Conservation (phyloP, 2,329 filamentous ascomycete species). For the Chaetomium olivaceum region DNA sequence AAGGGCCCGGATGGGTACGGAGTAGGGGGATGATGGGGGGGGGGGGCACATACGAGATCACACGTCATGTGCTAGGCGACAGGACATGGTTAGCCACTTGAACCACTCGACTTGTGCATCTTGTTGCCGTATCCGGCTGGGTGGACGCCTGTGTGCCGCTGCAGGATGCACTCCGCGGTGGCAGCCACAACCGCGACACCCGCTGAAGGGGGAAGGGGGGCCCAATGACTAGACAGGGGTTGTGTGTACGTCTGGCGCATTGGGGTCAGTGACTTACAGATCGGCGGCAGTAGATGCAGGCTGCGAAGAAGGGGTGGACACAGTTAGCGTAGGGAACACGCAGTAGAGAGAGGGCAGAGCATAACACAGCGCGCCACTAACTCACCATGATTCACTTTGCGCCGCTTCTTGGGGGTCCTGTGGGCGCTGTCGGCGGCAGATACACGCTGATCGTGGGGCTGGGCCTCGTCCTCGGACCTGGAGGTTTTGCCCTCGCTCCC, state of each 20-base stretch:
- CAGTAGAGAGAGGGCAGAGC: conserved; percentile 32
- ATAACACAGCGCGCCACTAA: conserved; percentile 24
- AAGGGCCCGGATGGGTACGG: conserved; percentile 26
- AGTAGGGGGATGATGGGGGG: too few relatives aligned
- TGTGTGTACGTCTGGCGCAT: conserved; percentile 22
- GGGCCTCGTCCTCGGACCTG: conserved; percentile 43
- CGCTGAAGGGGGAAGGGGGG: conserved; percentile 4
- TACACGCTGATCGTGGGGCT: conserved; percentile 39
- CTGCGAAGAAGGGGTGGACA: conserved; percentile 55
- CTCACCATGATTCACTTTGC: conserved; percentile 88
- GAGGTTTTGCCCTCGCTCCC: conserved; percentile 43
- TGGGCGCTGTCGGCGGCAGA: conserved; percentile 39
- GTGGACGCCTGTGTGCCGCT: conserved; percentile 21
- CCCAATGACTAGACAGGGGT: conserved; percentile 31
- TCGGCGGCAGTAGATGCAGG: conserved; percentile 85
- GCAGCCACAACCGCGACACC: conserved; percentile 18
- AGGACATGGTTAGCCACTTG: conserved; percentile 49
- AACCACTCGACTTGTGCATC: conserved; percentile 28
- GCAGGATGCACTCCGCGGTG: conserved; percentile 22
- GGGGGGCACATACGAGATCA: conserved; percentile 72
- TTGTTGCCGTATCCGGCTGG: conserved; percentile 28
- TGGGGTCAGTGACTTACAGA: conserved; percentile 66
- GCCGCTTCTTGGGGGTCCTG: conserved; percentile 76
- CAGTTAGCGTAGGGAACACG: conserved; percentile 28
- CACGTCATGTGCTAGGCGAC: conserved; percentile 79